A percentile compares a stretch with the other conserved stretches of the same genome.
These are phyloP conservation scores for Aspergillus sp. DNA, from an alignment of 2,329 filamentous ascomycete species.

Conservation along the genomic window DNA sequence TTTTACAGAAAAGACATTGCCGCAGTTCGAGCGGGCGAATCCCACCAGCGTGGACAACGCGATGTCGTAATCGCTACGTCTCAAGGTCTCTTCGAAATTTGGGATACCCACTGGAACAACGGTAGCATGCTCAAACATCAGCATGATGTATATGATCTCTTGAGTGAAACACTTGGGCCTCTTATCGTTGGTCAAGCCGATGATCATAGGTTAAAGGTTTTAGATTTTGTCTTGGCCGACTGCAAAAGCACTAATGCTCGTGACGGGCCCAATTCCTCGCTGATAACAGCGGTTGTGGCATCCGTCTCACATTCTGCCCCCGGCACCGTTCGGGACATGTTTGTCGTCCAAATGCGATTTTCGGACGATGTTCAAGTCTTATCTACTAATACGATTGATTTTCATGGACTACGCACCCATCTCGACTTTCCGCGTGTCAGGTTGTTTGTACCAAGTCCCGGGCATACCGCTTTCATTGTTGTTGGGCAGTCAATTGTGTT, in stretches of 20 bases:
- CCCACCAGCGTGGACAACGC: constrained; percentile 75
- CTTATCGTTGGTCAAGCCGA: constrained; percentile 55
- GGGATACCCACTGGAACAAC: constrained; percentile 86
- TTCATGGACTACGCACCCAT: constrained; percentile 58
- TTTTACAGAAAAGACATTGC: constrained; percentile 75
- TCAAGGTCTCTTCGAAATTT: constrained; percentile 76
- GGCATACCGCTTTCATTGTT: constrained; percentile 77
- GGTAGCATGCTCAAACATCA: constrained; percentile 75
- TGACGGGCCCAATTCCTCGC: constrained; percentile 49
- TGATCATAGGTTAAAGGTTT: constrained; percentile 66
- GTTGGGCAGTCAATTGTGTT: constrained; percentile 78
- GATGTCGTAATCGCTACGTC: constrained; percentile 78
- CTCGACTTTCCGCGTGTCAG: constrained; percentile 55
- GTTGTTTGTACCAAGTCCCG: constrained; percentile 75
- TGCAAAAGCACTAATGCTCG: constrained; percentile 46
- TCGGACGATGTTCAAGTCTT: constrained; percentile 58
- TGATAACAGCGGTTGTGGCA: constrained; percentile 63
- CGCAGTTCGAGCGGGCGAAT: constrained; percentile 73
- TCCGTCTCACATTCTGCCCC: constrained; percentile 57
- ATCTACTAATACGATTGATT: constrained; percentile 67
- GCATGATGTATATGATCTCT: constrained; percentile 66
- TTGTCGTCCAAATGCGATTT: constrained; percentile 71
- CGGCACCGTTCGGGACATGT: constrained; percentile 61
- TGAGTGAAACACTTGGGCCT: constrained; percentile 64
- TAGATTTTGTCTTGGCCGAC: constrained; percentile 72